These are phyloP conservation scores for Candida tropicalis DNA, from an alignment of 1,139 yeast species.

Conservation along the genomic window DNA sequence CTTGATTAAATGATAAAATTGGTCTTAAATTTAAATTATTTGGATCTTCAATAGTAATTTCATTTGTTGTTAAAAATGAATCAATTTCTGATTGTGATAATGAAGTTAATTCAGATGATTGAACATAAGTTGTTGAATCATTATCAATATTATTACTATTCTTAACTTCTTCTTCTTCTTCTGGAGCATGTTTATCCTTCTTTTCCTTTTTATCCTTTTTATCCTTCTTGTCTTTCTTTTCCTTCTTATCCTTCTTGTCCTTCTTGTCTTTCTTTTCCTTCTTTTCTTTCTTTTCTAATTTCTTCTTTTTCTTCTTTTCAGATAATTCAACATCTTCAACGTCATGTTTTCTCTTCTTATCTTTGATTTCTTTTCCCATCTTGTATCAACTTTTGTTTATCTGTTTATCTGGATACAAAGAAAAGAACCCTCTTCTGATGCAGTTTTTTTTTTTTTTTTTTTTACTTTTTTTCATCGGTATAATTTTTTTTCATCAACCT, in stretches of 20 bases:
- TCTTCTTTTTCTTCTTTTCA: conserved; percentile 24
- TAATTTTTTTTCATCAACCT: conserved; percentile 1
- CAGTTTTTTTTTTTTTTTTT: not conserved
- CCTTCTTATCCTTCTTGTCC: conserved; percentile 37
- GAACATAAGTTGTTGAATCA: conserved; percentile 26
- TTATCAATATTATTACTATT: conserved; percentile 9
- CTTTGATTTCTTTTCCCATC: conserved; percentile 39
- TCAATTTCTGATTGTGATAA: conserved; percentile 60
- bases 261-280: conserved; percentile 49
- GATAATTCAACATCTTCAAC: conserved; percentile 29
- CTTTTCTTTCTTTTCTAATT: conserved; percentile 45
- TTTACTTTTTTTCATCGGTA: conserved; percentile 1
- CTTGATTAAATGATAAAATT: conserved; percentile 65
- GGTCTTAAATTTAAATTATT: conserved; percentile 58
- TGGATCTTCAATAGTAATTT: conserved; percentile 81
- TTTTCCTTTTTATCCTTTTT: conserved; percentile 41
- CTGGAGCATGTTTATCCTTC: conserved; percentile 48
- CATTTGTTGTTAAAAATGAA: conserved; percentile 66
- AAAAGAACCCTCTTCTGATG: not conserved
- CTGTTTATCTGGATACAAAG: not conserved
- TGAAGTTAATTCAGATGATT: conserved; percentile 28
- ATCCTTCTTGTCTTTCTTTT: conserved; percentile 49
- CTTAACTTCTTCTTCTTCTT: conserved; percentile 30
- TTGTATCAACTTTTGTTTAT: conserved; percentile 11
- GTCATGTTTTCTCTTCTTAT: conserved; percentile 48